Conservation (phyloP, 139 green algal species). For the Coelastrella sp. region DNA sequence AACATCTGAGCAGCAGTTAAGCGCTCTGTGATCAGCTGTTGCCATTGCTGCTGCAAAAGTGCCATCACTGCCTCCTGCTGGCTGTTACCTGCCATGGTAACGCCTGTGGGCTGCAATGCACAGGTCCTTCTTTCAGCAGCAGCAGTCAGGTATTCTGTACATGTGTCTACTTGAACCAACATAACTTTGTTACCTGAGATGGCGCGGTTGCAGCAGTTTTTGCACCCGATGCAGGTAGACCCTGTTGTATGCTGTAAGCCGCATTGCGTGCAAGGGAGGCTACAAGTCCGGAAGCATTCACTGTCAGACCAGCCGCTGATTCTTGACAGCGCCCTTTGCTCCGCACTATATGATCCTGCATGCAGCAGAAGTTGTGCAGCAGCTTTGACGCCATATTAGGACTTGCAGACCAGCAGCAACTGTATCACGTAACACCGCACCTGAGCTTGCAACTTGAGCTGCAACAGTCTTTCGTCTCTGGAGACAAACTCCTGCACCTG, state of each 20-base stretch:
- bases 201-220: neutral
- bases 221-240: neutral
- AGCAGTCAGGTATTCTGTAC: too few species aligned
- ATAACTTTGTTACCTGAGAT: too few species aligned
- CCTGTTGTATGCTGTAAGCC: neutral
- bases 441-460: constrained; percentile 22
- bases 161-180: too few species aligned
- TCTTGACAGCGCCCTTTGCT: neutral
- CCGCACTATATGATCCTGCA: neutral
- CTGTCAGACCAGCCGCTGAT: neutral
- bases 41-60: constrained; percentile 12
- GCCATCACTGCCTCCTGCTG: neutral
- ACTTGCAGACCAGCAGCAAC: too few species aligned
- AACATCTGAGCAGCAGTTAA: constrained; percentile 47
- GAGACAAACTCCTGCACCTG: neutral
- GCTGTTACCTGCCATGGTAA: neutral
- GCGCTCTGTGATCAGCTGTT: constrained; percentile 10
- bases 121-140: neutral
- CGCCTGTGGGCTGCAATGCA: neutral
- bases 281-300: neutral
- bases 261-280: neutral
- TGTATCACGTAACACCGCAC: neutral
- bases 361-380: too few species aligned
- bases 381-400: too few species aligned
- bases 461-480: constrained; percentile 1